phyloP scores from a whole-genome alignment of 1,139 yeast species.

The Blastobotrys elegans region DNA sequence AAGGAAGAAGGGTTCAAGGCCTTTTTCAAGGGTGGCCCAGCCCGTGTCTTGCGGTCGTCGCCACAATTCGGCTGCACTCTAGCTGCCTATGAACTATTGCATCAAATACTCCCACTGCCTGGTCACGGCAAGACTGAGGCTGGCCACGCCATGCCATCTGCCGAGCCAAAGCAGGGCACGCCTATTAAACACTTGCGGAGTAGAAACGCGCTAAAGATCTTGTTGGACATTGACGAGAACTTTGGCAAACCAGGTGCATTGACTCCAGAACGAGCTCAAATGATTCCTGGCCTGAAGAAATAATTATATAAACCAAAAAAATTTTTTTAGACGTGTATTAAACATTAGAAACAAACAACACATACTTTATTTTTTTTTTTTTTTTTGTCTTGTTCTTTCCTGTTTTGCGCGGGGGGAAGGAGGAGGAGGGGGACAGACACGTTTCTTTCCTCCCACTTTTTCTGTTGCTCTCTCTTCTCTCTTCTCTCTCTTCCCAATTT shows the following conservation, averaged over 20 bases:
- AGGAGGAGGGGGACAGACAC: too few relatives aligned
- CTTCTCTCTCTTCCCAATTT: too few relatives aligned
- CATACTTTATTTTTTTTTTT: neutral
- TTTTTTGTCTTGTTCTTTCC: too few relatives aligned
- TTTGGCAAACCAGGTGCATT: constrained; percentile 39
- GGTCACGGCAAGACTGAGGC: constrained; percentile 39
- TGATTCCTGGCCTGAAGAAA: constrained; percentile 28
- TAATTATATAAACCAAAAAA: neutral
- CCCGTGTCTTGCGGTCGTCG: constrained; percentile 89
- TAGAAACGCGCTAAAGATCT: constrained; percentile 41
- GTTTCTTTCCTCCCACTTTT: too few relatives aligned
- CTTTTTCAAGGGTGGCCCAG: constrained; percentile 94
- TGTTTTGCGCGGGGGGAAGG: too few relatives aligned
- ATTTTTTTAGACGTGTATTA: neutral
- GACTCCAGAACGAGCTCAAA: constrained; percentile 28
- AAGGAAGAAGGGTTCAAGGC: constrained; percentile 77
- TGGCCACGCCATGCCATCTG: constrained; percentile 39
- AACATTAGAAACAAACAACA: neutral
- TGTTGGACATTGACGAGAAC: constrained; percentile 43
- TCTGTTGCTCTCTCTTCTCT: too few relatives aligned
- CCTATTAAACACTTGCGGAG: constrained; percentile 39
- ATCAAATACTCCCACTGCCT: constrained; percentile 51
- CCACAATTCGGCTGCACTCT: constrained; percentile 98
- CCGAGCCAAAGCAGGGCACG: constrained; percentile 28
- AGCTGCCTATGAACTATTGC: constrained; percentile 90